These are phyloP conservation scores for Trebouxia sp. DNA, from an alignment of 139 green algal species.

Conservation along the genomic window DNA sequence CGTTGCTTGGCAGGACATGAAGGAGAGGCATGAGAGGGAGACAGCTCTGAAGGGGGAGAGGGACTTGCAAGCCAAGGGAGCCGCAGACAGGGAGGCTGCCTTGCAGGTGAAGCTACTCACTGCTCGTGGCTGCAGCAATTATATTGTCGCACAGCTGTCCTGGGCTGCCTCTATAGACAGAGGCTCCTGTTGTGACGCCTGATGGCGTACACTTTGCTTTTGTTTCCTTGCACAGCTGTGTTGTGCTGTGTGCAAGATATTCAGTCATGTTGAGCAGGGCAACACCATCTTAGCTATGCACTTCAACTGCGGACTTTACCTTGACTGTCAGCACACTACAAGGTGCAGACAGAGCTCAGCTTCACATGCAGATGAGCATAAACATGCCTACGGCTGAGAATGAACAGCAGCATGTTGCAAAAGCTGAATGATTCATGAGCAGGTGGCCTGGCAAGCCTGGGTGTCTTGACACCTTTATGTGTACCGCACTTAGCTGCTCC, in stretches of 20 bases:
- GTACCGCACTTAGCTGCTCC: no score
- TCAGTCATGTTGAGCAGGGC: background rate
- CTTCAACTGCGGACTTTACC: no score
- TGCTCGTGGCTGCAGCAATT: background rate
- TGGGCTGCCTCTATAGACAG: background rate
- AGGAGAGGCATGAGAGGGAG: conserved; percentile 36
- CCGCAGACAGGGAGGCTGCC: background rate
- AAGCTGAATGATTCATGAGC: background rate
- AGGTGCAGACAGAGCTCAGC: no score
- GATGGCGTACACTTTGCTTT: no score
- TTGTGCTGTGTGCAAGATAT: background rate
- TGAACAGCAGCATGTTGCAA: background rate
- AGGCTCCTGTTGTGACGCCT: background rate
- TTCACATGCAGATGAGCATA: no score
- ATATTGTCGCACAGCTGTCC: background rate
- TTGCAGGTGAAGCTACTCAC: background rate
- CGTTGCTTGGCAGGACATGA: conserved; percentile 19
- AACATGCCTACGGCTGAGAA: no score
- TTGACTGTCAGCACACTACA: no score
- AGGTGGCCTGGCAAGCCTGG: background rate
- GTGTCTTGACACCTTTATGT: background rate
- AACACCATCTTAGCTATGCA: background rate
- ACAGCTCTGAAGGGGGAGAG: conserved; percentile 24
- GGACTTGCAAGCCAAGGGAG: background rate
- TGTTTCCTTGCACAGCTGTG: background rate